phyloP scores from a whole-genome alignment of 768 basidiomycete species.

The Xerocomus brunneocitrinus region DNA sequence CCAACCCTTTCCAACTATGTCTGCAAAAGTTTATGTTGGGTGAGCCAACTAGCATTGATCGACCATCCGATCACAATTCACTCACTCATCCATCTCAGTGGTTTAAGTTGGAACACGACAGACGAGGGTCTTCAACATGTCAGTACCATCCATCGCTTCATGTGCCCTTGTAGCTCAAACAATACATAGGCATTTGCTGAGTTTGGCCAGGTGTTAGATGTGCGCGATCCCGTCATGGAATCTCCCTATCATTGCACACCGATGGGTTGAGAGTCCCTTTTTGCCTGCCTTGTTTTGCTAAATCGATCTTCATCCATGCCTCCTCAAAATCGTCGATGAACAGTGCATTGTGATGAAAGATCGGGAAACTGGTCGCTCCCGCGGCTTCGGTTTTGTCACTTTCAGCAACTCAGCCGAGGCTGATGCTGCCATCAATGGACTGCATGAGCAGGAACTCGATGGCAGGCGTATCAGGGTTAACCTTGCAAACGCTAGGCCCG shows the following conservation, averaged over 20 bases:
- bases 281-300: conserved; percentile 20
- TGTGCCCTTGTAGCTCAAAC: conserved; percentile 4
- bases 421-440: conserved; percentile 38
- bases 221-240: conserved; percentile 36
- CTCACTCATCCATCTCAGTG: conserved; percentile 14
- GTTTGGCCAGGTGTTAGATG: conserved; percentile 46
- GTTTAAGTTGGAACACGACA: conserved; percentile 33
- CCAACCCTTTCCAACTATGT: conserved; percentile 21
- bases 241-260: conserved; percentile 28
- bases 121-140: conserved; percentile 26
- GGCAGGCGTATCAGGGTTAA: conserved; percentile 53
- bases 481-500: conserved; percentile 29
- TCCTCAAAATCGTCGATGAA: conserved; percentile 3
- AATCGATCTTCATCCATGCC: conserved; percentile 25
- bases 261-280: conserved; percentile 29
- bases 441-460: conserved; percentile 53
- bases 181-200: conserved; percentile 37
- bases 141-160: conserved; percentile 6
- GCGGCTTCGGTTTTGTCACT: conserved; percentile 56
- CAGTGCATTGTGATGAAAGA: conserved; percentile 40
- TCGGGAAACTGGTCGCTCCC: conserved; percentile 53
- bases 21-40: conserved; percentile 32
- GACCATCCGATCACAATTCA: background rate
- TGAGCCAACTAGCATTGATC: conserved; percentile 10
- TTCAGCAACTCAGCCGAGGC: conserved; percentile 33